A percentile compares a stretch with the other conserved stretches of the same genome.
These are phyloP conservation scores for Rubia peregrina DNA, from an alignment of 305 asterid genomes.

Conservation along the genomic window DNA sequence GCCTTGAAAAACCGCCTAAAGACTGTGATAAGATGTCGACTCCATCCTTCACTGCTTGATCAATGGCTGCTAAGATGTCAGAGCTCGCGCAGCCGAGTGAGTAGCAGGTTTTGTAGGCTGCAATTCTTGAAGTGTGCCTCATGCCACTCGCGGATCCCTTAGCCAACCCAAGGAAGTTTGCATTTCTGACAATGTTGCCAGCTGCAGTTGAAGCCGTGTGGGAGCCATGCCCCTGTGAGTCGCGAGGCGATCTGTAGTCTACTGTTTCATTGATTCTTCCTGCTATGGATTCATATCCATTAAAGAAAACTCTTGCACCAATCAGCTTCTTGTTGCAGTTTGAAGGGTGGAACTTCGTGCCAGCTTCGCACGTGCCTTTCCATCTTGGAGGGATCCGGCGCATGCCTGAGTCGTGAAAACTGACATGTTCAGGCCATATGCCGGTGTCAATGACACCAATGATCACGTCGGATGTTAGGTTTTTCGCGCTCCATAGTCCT, in stretches of 20 bases:
- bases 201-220: constrained; percentile 75
- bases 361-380: constrained; percentile 59
- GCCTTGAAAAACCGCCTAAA: constrained; percentile 45
- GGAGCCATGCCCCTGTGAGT: constrained; percentile 62
- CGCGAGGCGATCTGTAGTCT: constrained; percentile 58
- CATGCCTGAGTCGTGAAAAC: constrained; percentile 36
- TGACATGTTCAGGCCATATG: constrained; percentile 74
- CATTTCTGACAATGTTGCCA: constrained; percentile 43
- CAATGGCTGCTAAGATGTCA: constrained; percentile 63
- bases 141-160: constrained; percentile 58
- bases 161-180: constrained; percentile 44
- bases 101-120: constrained; percentile 65
- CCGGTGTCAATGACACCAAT: constrained; percentile 67
- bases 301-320: constrained; percentile 57
- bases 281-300: constrained; percentile 49
- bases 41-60: constrained; percentile 57
- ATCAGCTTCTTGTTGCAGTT: constrained; percentile 56
- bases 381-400: constrained; percentile 43
- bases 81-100: constrained; percentile 43
- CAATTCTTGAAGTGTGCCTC: constrained; percentile 54
- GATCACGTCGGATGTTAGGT: constrained; percentile 55
- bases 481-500: constrained; percentile 53
- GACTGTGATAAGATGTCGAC: constrained; percentile 61
- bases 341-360: constrained; percentile 37
- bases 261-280: constrained; percentile 49